phyloP scores from a whole-genome alignment of 2,329 filamentous ascomycete species.

The Byssochlamys sp. region DNA sequence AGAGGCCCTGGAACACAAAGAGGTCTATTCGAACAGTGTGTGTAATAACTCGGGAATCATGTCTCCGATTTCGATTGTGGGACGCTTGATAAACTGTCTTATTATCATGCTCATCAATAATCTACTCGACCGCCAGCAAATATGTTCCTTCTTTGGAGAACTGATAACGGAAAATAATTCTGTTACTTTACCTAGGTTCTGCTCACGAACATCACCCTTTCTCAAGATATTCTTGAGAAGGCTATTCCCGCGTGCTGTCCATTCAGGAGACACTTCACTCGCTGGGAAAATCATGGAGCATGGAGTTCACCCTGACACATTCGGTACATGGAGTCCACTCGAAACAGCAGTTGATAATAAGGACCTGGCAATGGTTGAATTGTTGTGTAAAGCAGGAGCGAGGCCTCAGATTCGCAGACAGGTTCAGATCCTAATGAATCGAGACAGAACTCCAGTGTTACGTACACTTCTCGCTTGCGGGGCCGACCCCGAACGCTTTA shows the following conservation, averaged over 20 bases:
- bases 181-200: background rate
- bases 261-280: background rate
- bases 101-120: background rate
- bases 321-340: background rate
- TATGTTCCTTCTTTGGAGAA: background rate
- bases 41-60: background rate
- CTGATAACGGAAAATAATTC: background rate
- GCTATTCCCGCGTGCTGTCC: background rate
- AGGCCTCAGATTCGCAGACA: background rate
- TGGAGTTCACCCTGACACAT: background rate
- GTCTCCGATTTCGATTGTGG: background rate
- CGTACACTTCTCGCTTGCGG: background rate
- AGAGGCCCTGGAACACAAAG: background rate
- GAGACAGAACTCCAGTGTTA: background rate
- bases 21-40: background rate
- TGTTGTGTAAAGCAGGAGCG: background rate
- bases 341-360: background rate
- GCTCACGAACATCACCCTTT: background rate
- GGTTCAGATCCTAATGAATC: background rate
- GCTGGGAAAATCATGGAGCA: background rate
- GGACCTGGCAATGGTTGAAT: background rate
- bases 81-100: background rate
- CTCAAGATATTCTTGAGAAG: background rate
- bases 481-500: background rate
- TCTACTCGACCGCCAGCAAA: background rate